A percentile compares a stretch with the other conserved stretches of the same genome.
Evolutionary conservation across 345 rosid genomes (phyloP).

Genomic region (Tarenaya hassleriana): DNA sequence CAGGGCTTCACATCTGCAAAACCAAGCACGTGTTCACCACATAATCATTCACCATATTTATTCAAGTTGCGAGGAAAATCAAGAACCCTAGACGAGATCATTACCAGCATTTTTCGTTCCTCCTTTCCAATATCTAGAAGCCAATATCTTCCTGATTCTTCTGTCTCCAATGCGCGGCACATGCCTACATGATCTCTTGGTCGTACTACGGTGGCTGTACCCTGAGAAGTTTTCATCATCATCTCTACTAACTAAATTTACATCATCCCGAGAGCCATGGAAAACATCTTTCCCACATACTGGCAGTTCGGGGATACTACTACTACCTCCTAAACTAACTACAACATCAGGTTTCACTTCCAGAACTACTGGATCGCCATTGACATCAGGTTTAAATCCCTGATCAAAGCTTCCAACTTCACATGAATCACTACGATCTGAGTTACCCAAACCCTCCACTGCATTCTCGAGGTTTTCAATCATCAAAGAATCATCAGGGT

Average conservation of each 20-base stretch:
- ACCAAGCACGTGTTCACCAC: background rate
- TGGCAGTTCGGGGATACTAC: constrained; percentile 35
- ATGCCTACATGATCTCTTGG: constrained; percentile 47
- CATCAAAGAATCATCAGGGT: constrained; percentile 28
- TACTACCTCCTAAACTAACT: constrained; percentile 61
- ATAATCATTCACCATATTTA: constrained; percentile 1
- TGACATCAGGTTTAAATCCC: constrained; percentile 30
- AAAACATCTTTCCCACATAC: constrained; percentile 31
- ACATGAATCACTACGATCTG: constrained; percentile 29
- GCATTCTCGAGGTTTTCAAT: constrained; percentile 40
- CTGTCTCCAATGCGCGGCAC: constrained; percentile 75
- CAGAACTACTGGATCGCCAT: constrained; percentile 46
- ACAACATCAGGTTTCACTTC: constrained; percentile 52
- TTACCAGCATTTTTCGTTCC: constrained; percentile 31
- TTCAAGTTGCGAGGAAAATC: constrained; percentile 13
- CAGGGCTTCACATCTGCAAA: constrained; percentile 40
- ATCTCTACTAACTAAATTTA: constrained; percentile 85
- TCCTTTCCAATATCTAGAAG: constrained; percentile 78
- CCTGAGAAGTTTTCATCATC: constrained; percentile 93
- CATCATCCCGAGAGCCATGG: constrained; percentile 46
- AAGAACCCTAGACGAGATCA: background rate
- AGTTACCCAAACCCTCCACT: constrained; percentile 33
- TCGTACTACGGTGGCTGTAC: constrained; percentile 55
- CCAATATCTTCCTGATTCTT: constrained; percentile 91
- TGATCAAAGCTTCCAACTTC: constrained; percentile 24